Conservation (phyloP, 768 basidiomycete species). For the Termitomyces sp. region DNA sequence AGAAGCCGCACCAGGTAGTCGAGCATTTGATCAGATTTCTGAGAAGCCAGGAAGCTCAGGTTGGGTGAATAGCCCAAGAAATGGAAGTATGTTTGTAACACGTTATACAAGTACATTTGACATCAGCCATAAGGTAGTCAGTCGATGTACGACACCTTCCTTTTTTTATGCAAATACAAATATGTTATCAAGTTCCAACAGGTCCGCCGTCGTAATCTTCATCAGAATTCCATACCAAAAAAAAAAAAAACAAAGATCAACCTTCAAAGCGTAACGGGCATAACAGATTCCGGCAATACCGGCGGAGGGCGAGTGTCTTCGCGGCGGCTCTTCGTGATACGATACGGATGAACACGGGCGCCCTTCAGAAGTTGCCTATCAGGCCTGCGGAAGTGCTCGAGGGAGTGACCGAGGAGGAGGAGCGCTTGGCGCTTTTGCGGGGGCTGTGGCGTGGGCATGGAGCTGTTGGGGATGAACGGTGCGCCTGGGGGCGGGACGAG, state of each 20-base stretch:
- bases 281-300: not conserved
- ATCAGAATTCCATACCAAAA: not conserved
- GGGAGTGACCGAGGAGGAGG: slow-evolving; percentile 45
- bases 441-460: slow-evolving; percentile 1
- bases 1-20: slow-evolving; percentile 39
- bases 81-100: too few species aligned
- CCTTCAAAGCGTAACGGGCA: not conserved
- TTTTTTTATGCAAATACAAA: slow-evolving; percentile 16
- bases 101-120: not conserved
- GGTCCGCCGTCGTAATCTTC: not conserved
- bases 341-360: slow-evolving; percentile 53
- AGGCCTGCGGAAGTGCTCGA: slow-evolving; percentile 41
- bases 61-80: too few species aligned
- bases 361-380: slow-evolving; percentile 36
- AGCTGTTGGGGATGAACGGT: slow-evolving; percentile 15
- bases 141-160: not conserved
- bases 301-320: too few species aligned
- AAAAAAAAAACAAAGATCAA: too few species aligned
- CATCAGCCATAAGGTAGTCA: not conserved
- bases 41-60: slow-evolving; percentile 8
- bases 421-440: slow-evolving; percentile 24
- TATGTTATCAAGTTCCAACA: slow-evolving; percentile 6
- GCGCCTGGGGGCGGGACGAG: slow-evolving; percentile 31
- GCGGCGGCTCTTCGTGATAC: too few species aligned
- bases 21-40: slow-evolving; percentile 36